A percentile compares a stretch with the other conserved stretches of the same genome.
These are phyloP conservation scores for Boletellus deceptivus DNA, from an alignment of 1,284 basidiomycete species.

Conservation along the genomic window DNA sequence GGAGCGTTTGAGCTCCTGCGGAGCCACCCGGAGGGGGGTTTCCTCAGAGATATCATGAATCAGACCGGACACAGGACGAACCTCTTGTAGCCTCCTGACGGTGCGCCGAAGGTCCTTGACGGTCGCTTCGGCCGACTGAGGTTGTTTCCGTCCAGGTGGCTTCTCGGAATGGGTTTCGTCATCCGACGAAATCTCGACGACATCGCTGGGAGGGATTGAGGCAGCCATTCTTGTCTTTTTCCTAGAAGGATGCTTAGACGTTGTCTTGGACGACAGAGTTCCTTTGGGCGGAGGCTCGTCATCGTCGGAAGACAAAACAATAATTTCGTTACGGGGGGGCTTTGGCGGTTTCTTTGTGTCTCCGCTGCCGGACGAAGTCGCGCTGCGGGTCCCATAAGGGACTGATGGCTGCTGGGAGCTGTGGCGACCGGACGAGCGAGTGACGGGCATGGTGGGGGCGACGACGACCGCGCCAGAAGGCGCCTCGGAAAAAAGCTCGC, in stretches of 20 bases:
- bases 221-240: slow-evolving; percentile 11
- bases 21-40: not conserved
- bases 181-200: slow-evolving; percentile 32
- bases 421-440: slow-evolving; percentile 27
- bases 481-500: slow-evolving; percentile 3
- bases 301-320: slow-evolving; percentile 59
- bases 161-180: slow-evolving; percentile 23
- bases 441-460: slow-evolving; percentile 25
- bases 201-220: slow-evolving; percentile 10
- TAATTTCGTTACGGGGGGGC: slow-evolving; percentile 39
- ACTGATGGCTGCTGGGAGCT: slow-evolving; percentile 3
- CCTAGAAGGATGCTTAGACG: slow-evolving; percentile 26
- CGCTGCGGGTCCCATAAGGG: slow-evolving; percentile 8
- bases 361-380: slow-evolving; percentile 4
- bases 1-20: slow-evolving; percentile 17
- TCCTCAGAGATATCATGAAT: not conserved
- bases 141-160: slow-evolving; percentile 2
- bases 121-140: not conserved
- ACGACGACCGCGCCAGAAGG: not conserved
- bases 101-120: slow-evolving; percentile 18
- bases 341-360: slow-evolving; percentile 17
- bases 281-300: slow-evolving; percentile 34
- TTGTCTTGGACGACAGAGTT: slow-evolving; percentile 31
- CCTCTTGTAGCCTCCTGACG: slow-evolving; percentile 23
- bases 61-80: slow-evolving; percentile 3